phyloP scores from a whole-genome alignment of 352 stramenopile genomes.

The Thalassiosira sp. region DNA sequence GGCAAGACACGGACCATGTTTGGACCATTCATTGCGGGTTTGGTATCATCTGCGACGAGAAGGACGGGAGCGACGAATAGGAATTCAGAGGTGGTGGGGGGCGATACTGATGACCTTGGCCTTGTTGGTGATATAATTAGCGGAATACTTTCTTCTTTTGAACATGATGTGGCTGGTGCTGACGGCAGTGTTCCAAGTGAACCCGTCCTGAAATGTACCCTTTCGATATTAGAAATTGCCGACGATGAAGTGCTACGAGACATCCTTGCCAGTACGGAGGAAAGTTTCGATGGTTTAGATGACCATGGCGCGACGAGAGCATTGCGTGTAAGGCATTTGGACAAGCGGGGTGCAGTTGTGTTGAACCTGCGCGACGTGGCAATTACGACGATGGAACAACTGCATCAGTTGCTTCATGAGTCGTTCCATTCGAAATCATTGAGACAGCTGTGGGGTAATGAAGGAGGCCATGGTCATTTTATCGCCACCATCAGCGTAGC shows the following conservation, averaged over 20 bases:
- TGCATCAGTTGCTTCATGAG: conserved; percentile 16
- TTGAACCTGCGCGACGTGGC: conserved; percentile 55
- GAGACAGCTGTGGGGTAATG: conserved; percentile 32
- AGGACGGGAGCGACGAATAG: too few relatives aligned
- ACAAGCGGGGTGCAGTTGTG: conserved; percentile 59
- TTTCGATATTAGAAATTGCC: conserved; percentile 69
- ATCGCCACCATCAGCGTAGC: conserved; percentile 59
- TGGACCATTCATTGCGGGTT: too few relatives aligned
- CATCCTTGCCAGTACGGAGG: conserved; percentile 43
- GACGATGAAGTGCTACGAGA: conserved; percentile 67
- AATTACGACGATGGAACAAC: conserved; percentile 51
- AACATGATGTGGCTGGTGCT: background rate
- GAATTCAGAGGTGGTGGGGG: too few relatives aligned
- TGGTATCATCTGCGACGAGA: too few relatives aligned
- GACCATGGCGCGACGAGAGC: conserved; percentile 19
- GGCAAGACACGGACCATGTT: too few relatives aligned
- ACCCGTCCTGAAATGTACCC: conserved; percentile 6
- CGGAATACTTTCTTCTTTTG: conserved; percentile 11
- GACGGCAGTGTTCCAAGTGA: background rate
- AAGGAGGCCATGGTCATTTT: conserved; percentile 62
- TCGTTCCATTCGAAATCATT: conserved; percentile 44
- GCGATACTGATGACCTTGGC: too few relatives aligned
- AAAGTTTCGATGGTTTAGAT: conserved; percentile 33
- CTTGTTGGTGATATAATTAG: conserved; percentile 29
- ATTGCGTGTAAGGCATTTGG: conserved; percentile 50